Base-by-base conservation (phyloP, 345 rosid genomes). In the Sonneratia caseolaris region DNA sequence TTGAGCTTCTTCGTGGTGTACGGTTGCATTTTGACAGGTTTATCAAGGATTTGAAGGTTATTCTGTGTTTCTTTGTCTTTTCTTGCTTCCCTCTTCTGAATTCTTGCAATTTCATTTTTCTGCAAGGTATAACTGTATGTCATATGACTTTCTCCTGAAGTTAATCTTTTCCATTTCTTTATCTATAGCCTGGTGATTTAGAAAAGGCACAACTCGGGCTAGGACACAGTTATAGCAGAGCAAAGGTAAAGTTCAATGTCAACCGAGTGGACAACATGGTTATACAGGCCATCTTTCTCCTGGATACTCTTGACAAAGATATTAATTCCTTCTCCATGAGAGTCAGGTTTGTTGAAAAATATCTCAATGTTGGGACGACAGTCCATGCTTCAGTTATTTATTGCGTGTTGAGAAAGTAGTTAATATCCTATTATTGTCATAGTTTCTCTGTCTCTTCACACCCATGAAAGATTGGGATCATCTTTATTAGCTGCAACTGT, bases 131-230 rank as follows among this genome's bases (percentile, higher is more conserved):
- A 49, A 55, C 27, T 36, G 24, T 43, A 32, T 42, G 7, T 47
- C 7, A 9, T 42, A 42, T 42, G 5, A 42, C 10, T 53, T 55
- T 48, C 1, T 68, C n/a, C 18, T 37, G 38, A 24, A 27, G 22
- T 10, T 32, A 36, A 62, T 4, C 45, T 2, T 48, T 48, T 42
- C 64, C 36, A 12, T 27, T n/a, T 69, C 49, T 59, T 47, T 18
- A 66, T 64, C 13, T 73, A 13, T 83, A 92, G 98, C 84, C 97
- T 27, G 91, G 99, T 72, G 98, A 92, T 79, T 38, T 89, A 71
- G 97, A 92, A 72, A 92, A 90, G 81, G 91, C 96, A 15, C 99
- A 95, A 74, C 93, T 95, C 76, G 99, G 99, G 76, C 83, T 95
- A 43, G 93, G 88, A 4, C 99, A 95, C 77, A 95, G 97, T 74